Base-by-base conservation (phyloP, 108 stramenopile species). In the Cyclotella atomus region DNA sequence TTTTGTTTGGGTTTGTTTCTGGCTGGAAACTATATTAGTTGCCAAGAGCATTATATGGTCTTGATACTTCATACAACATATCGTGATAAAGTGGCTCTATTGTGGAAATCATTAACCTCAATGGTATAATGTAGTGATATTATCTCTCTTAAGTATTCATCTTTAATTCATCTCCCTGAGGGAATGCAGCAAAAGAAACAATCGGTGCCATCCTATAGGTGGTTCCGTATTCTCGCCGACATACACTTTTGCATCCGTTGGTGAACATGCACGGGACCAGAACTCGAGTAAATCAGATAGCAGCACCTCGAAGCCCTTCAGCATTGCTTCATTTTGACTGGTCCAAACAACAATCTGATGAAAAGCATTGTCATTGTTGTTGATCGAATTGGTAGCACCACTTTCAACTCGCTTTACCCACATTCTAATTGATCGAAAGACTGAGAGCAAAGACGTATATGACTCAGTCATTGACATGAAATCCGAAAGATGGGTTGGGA, bases 401-500 rank as follows among this genome's bases (percentile, higher is more conserved):
- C n/a, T 1, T 15, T 24, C 9, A 15, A 33, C 35, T 29, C 12
- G 10, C 34, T 5, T 41, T 23, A 34, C 21, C 73, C 73, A 74
- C 35, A 57, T 65, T 56, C 24, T 25, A 44, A 55, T 34, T 27
- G 53, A 56, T 8, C 50, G 76, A 36, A 56, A 56, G 16, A 52
- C 27, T 43, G 61, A 53, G 33, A 77, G 63, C 2, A 65, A 23
- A 29, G 76, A 29, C n/a, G 62, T 41, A 30, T 65, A 65, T 3
- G 53, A 54, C 54, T 77, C 76, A 25, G 44, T 43, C 44, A 50
- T 44, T 30, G 68, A 70, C 49, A 77, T 56, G 32, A 77, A 70
- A 21, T 41, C 49, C 14, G 43, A 1, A 10, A 65, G 28, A 29
- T 70, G 20, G 23, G 29, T 63, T 41, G 75, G 66, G 21, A 75